These are phyloP conservation scores for Pleoardoris graminearum DNA, from an alignment of 2,329 filamentous ascomycete genomes.

Conservation along the genomic window DNA sequence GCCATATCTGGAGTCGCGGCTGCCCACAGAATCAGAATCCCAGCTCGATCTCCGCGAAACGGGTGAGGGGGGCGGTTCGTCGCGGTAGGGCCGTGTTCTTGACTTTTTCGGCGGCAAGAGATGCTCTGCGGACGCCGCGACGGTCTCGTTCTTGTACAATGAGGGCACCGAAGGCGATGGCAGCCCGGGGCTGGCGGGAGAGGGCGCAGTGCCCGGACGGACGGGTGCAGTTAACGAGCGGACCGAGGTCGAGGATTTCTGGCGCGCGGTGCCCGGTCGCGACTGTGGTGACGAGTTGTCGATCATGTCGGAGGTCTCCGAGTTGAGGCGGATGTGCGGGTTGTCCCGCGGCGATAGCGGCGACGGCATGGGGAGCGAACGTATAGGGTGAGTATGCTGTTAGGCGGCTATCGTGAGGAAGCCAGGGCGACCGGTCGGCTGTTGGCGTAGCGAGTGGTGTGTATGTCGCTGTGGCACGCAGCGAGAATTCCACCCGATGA, in stretches of 20 bases:
- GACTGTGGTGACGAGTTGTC: slow-evolving; percentile 27
- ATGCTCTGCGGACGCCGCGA: slow-evolving; percentile 54
- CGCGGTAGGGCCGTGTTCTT: slow-evolving; percentile 55
- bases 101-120: slow-evolving; percentile 55
- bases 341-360: slow-evolving; percentile 37
- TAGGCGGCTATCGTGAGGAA: slow-evolving; percentile 23
- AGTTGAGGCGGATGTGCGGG: slow-evolving; percentile 68
- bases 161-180: slow-evolving; percentile 30
- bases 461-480: slow-evolving; percentile 36
- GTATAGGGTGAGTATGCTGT: slow-evolving; percentile 34
- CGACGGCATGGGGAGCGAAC: slow-evolving; percentile 35
- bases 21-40: slow-evolving; percentile 61
- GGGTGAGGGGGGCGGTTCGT: slow-evolving; percentile 57
- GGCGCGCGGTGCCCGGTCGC: slow-evolving; percentile 46
- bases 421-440: slow-evolving; percentile 22
- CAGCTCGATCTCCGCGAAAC: slow-evolving; percentile 68
- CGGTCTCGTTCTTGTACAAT: slow-evolving; percentile 41
- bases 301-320: slow-evolving; percentile 58
- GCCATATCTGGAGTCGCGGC: slow-evolving; percentile 55
- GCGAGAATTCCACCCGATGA: slow-evolving; percentile 31
- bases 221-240: slow-evolving; percentile 50
- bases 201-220: slow-evolving; percentile 43
- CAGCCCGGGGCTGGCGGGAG: slow-evolving; percentile 21
- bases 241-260: slow-evolving; percentile 38
- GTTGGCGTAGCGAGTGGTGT: slow-evolving; percentile 32